phyloP scores from a whole-genome alignment of 129 eudicot species.

The Flaveria ramosissima region DNA sequence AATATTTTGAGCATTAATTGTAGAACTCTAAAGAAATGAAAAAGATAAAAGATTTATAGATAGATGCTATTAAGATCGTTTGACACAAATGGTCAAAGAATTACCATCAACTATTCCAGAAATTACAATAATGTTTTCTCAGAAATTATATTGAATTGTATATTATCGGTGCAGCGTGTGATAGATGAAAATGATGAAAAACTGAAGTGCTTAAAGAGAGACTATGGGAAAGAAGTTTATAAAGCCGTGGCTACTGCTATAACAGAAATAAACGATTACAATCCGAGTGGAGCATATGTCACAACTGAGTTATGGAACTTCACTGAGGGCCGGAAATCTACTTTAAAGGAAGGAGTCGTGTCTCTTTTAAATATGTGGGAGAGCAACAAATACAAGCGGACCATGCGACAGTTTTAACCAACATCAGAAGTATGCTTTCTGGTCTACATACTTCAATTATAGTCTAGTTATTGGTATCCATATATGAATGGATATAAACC shows the following conservation, averaged over 20 bases:
- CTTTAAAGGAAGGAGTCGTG: slow-evolving; percentile 63
- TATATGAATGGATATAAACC: slow-evolving; percentile 9
- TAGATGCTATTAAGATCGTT: background rate
- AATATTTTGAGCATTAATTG: background rate
- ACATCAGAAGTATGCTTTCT: background rate
- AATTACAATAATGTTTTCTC: background rate
- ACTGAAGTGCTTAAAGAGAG: slow-evolving; percentile 52
- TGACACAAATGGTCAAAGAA: background rate
- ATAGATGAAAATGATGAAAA: slow-evolving; percentile 62
- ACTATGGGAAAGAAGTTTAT: slow-evolving; percentile 54
- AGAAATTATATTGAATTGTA: background rate
- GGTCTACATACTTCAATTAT: slow-evolving; percentile 17
- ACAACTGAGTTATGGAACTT: slow-evolving; percentile 75
- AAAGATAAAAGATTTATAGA: too few relatives aligned
- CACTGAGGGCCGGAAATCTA: slow-evolving; percentile 54
- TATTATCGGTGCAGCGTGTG: slow-evolving; percentile 44
- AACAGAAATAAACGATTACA: slow-evolving; percentile 72
- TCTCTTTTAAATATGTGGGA: slow-evolving; percentile 56
- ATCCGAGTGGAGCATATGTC: slow-evolving; percentile 80
- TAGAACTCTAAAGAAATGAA: background rate
- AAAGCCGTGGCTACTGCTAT: slow-evolving; percentile 68
- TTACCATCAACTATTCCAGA: background rate
- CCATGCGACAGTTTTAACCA: background rate
- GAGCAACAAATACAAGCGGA: slow-evolving; percentile 36
- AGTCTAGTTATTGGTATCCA: slow-evolving; percentile 20